Conservation (phyloP, 2,329 filamentous ascomycete species). For the Metarhizium guizhouense region DNA sequence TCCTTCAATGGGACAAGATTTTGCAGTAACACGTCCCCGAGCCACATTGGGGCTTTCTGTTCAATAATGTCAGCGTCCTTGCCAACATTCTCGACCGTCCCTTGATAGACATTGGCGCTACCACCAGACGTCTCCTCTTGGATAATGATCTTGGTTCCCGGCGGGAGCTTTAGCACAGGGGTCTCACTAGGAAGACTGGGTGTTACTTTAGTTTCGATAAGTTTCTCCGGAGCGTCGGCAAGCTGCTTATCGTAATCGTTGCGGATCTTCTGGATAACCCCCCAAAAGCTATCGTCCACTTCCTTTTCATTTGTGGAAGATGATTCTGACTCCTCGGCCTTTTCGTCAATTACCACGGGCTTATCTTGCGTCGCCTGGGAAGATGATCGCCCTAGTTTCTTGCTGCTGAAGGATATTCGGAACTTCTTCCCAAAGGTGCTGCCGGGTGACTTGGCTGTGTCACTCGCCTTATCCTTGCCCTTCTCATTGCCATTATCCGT, state of each 20-base stretch:
- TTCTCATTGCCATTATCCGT: conserved; percentile 39
- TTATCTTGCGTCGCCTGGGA: conserved; percentile 56
- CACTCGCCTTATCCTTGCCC: conserved; percentile 36
- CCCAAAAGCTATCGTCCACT: conserved; percentile 66
- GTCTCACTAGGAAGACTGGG: conserved; percentile 67
- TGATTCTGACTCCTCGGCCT: conserved; percentile 57
- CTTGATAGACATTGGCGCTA: conserved; percentile 80
- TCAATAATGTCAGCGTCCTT: conserved; percentile 76
- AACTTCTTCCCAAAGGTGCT: conserved; percentile 81
- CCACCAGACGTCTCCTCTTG: conserved; percentile 60
- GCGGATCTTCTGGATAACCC: conserved; percentile 63
- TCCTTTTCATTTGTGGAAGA: conserved; percentile 61
- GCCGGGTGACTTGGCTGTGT: conserved; percentile 46
- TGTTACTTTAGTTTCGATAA: conserved; percentile 53
- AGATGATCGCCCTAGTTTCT: conserved; percentile 67
- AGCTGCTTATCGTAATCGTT: conserved; percentile 64
- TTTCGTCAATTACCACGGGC: conserved; percentile 65
- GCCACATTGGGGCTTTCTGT: conserved; percentile 80
- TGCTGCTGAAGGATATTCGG: conserved; percentile 72
- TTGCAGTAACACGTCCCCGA: conserved; percentile 77
- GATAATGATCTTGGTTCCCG: conserved; percentile 57
- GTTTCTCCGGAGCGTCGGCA: conserved; percentile 41
- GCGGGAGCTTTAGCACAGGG: conserved; percentile 64
- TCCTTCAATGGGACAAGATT: conserved; percentile 81
- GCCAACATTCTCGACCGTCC: conserved; percentile 71